Evolutionary conservation across 371 early-diverging fungal genomes (phyloP), one percentile per base, ranked within the genome.

Genomic region (Umbelopsis sp.): DNA sequence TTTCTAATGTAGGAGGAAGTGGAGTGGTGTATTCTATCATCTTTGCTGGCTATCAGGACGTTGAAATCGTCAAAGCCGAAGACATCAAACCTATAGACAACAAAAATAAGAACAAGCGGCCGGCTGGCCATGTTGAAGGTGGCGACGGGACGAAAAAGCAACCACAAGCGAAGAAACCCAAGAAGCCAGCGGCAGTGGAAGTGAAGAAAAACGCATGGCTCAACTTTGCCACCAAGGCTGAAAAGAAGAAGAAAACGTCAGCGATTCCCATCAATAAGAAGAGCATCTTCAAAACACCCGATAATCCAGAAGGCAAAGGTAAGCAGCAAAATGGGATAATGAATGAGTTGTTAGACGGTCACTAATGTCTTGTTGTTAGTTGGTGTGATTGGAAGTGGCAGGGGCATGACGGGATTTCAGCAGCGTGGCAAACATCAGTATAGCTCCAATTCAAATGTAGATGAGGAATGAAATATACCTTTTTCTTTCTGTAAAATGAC

Each of bases 191-290:
- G 45, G 94, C 92, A 72, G 90, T 90, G 65, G 82, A 86, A 18
- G 83, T 84, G 70, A 92, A 92, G 73, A 93, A 94, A 75, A 84
- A 89, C 69, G 88, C 89, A 12, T 94, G 94, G 94, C 78, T 91
- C 63, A 85, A 83, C 38, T 94, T 94, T 79, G 92, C 93, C 4
- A 84, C 81, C 24, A 82, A 85, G 1, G 67, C 78, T 50, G 75
- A 74, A 35, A 84, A 77, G 44, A 83, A 83, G 65, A 81, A 83
- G 52, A 75, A 66, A 14, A 68, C 69, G 53, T 66, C 67, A 20
- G 72, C 74, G 12, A 72, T 75, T 3, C 79, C 82, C 0, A 86
- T 87, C 45, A 87, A 86, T 48, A 87, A 87, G 69, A 91, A 88
- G 78, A 88, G 88, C 69, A 91, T 91, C 24, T 91, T 91, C 73